phyloP scores from a whole-genome alignment of 169 alveolate species.

The Plasmodium sp. region DNA sequence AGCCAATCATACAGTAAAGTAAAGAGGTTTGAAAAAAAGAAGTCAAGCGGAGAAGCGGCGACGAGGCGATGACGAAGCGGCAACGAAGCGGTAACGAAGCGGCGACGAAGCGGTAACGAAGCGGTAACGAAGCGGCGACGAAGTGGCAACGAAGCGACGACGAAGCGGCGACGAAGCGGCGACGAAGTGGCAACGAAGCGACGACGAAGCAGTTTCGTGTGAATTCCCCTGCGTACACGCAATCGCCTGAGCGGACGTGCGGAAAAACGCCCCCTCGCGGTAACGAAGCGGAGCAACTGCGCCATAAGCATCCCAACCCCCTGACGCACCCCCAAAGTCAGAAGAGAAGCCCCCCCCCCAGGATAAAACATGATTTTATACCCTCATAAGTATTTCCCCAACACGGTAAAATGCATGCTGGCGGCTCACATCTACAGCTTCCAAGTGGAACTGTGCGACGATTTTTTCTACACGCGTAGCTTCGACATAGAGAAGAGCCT shows the following conservation, averaged over 20 bases:
- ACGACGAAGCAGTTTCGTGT: background rate
- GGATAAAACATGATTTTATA: conserved; percentile 24
- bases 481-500: conserved; percentile 34
- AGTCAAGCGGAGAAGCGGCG: background rate
- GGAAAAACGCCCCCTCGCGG: background rate
- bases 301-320: background rate
- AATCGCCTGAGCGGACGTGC: background rate
- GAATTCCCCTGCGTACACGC: background rate
- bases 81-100: no score
- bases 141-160: no score
- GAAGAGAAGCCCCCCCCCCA: background rate
- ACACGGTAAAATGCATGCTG: conserved; percentile 66
- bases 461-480: conserved; percentile 27
- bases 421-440: conserved; percentile 67
- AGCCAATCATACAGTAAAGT: background rate
- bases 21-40: background rate
- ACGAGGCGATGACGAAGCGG: background rate
- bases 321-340: no score
- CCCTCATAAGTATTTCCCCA: conserved; percentile 31
- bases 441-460: conserved; percentile 51
- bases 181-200: no score
- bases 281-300: background rate
- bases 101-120: no score
- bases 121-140: no score
- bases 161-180: background rate